Base-by-base conservation (phyloP, 345 rosid genomes). In the Linum usitatissimum region DNA sequence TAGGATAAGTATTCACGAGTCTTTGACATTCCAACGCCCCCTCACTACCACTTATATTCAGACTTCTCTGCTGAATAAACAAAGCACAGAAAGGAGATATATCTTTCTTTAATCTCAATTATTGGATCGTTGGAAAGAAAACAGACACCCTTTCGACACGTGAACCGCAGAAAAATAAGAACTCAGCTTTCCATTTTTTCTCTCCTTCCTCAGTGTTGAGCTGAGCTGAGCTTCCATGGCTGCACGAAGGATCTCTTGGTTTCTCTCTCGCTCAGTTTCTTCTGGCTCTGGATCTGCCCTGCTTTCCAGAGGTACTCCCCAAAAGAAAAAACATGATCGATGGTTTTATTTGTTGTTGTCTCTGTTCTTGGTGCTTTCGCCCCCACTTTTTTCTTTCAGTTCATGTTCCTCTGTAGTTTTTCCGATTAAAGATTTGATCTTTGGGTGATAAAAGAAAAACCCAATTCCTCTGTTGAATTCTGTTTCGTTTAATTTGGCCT, bases 201-300 rank as follows among this genome's bases (percentile, higher is more conserved):
- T 10, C 10, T 10, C 15, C 15, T 10, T 45, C 10, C 14, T 45
- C 14, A 45, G 13, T 10, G 51, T 45, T 45, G 38, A 34, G 38
- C 38, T 45, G 28, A 23, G 15, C 17, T 45, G 3, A 3, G 14
- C 51, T 45, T 10, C 73, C 53, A 83, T 86, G 93, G 90, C 88
- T 18, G 69, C 83, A 30, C 62, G 77, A 59, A 79, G 73, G 68
- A 30, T 83, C 19, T 77, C 91, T 20, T 68, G 74, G 18, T 53
- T 86, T 30, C 68, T 84, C 42, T 81, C 83, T 75, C 86, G 89
- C 21, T 81, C 95, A 17, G 60, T 77, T 66, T 9, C 84, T 9
- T 39, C 60, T 18, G 51, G 51, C 13, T 5, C 70, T 45, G 59
- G 78, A 48, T 67, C 83, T 61, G 13, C 79, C 60, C 65, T 66